Evolutionary conservation across 495 filamentous ascomycete species (phyloP), one percentile per base, ranked within the genome.

Genomic region (Astrothelium subdiscretum): DNA sequence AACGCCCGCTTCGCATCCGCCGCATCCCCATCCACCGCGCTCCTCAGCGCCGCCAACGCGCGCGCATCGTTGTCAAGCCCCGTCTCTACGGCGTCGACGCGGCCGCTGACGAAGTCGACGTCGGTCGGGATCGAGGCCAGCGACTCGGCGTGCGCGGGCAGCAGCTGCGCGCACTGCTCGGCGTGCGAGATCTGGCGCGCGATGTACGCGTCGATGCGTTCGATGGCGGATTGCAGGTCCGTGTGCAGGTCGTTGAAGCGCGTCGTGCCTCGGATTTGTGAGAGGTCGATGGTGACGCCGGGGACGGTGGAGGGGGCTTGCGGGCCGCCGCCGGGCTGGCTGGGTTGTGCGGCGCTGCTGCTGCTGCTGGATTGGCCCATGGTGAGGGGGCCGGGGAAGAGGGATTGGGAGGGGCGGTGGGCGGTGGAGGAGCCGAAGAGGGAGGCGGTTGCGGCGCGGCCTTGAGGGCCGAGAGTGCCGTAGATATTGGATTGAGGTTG

Each of bases 191-290:
- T 89, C 67, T 90, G 86, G 57, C 78, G 76, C 35, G 85, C 77
- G 61, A 95, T 87, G 67, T 80, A 79, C 22, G 81, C 79, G 71
- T 97, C 92, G 64, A 95, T 83, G 18, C 71, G 70, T 58, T 87
- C 81, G 51, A 97, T 87, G 51, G 86, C 72, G 57, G 82, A 81
- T 65, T 94, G 89, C 22, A 96, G 76, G 42, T 87, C 82, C 66
- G 90, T 87, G 57, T 89, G 83, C 31, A 95, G 84, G 74, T 95
- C 92, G 71, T 87, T 86, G 74, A 90, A 96, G 58, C 92, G 86
- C 8, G 92, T 95, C 0, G 91, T 96, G 4, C 88, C 83, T 11
- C 87, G 81, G 29, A 96, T 78, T 69, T 89, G 86, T 70, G 79
- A 81, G 31, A 89, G 71, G 73, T 92, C 88, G 38, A 96, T 85